These are phyloP conservation scores for Spiraea crenata DNA, from an alignment of 331 rosid genomes.

Conservation along the genomic window DNA sequence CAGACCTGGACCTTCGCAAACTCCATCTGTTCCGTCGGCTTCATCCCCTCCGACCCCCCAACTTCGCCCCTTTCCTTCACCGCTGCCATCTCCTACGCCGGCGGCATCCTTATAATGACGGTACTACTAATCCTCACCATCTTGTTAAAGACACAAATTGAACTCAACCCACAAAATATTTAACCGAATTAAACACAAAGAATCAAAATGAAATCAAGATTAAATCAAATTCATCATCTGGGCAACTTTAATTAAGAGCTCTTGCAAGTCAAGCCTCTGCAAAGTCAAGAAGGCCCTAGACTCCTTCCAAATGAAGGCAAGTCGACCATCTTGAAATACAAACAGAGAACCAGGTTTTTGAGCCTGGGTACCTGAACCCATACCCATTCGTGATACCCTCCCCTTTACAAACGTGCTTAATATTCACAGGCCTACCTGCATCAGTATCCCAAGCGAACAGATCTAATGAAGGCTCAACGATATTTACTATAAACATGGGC, in stretches of 20 bases:
- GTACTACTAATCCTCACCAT: too few relatives aligned
- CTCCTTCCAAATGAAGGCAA: conserved; percentile 96
- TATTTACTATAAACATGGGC: conserved; percentile 85
- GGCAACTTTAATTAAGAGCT: conserved; percentile 75
- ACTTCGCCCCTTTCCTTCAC: conserved; percentile 55
- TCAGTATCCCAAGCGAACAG: conserved; percentile 77
- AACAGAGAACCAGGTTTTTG: conserved; percentile 93
- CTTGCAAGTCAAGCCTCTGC: conserved; percentile 86
- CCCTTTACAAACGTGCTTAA: conserved; percentile 58
- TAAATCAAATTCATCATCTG: too few relatives aligned
- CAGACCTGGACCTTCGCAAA: conserved; percentile 53
- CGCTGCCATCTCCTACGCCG: conserved; percentile 49
- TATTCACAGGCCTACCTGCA: conserved; percentile 56
- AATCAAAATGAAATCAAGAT: too few relatives aligned
- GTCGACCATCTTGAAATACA: conserved; percentile 64
- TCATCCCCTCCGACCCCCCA: conserved; percentile 40
- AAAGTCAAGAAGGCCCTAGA: conserved; percentile 72
- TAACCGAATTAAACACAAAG: too few relatives aligned
- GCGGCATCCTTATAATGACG: conserved; percentile 26
- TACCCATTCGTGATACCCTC: conserved; percentile 97
- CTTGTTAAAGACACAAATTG: too few relatives aligned
- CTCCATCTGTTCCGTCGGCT: conserved; percentile 46
- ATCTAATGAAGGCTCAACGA: conserved; percentile 61
- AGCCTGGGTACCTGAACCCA: conserved; percentile 94
- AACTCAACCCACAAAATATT: too few relatives aligned